A percentile compares a stretch with the other conserved stretches of the same genome.
Conservation (phyloP, 768 basidiomycete genomes). For the Suillus spraguei region DNA sequence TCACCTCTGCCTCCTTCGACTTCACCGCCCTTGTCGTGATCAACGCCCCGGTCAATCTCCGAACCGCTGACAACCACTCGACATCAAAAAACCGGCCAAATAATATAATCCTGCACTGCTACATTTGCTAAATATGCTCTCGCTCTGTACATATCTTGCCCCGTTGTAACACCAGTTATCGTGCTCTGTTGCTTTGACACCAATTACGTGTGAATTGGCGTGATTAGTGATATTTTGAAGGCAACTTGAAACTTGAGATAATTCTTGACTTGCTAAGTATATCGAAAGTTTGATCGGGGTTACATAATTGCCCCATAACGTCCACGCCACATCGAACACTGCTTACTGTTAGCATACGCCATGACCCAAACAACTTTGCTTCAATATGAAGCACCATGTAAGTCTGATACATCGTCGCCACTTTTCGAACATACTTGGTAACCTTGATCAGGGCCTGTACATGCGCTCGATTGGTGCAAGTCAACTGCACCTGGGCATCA, state of each 20-base stretch:
- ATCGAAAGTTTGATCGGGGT: slow-evolving; percentile 3
- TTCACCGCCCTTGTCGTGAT: slow-evolving; percentile 16
- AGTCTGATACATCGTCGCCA: slow-evolving; percentile 34
- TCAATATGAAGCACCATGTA: slow-evolving; percentile 86
- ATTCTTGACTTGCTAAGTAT: slow-evolving; percentile 7
- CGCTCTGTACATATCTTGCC: slow-evolving; percentile 29
- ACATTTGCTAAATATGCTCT: slow-evolving; percentile 28
- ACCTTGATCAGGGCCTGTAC: slow-evolving; percentile 70
- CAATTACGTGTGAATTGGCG: background rate
- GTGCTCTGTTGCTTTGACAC: slow-evolving; percentile 17
- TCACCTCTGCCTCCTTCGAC: slow-evolving; percentile 18
- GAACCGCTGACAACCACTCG: slow-evolving; percentile 22
- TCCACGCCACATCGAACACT: slow-evolving; percentile 26
- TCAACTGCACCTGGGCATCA: slow-evolving; percentile 74
- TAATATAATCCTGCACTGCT: slow-evolving; percentile 23
- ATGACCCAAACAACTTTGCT: slow-evolving; percentile 76
- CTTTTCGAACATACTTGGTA: slow-evolving; percentile 16
- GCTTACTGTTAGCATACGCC: slow-evolving; percentile 16
- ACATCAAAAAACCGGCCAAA: slow-evolving; percentile 19
- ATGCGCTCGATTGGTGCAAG: slow-evolving; percentile 89
- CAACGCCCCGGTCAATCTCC: slow-evolving; percentile 20
- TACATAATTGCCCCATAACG: background rate
- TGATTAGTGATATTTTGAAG: background rate
- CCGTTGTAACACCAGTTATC: slow-evolving; percentile 28
- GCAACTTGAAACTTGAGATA: background rate